Base-by-base conservation (phyloP, 306 rosid genomes). In the Alnus glutinosa region DNA sequence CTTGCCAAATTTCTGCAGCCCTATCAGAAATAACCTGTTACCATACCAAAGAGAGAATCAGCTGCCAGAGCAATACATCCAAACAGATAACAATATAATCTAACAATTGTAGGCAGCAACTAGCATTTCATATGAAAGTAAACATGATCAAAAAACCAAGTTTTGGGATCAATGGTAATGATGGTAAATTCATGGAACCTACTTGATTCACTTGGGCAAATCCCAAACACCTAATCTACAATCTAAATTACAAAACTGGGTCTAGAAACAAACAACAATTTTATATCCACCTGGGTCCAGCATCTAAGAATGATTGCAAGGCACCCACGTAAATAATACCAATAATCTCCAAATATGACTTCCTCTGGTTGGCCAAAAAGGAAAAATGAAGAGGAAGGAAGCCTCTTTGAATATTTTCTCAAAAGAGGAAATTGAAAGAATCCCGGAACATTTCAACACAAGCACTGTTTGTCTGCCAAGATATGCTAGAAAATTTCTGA, bases 1-100 rank as follows among this genome's bases (percentile, higher is more conserved):
- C 86, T 87, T 94, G 0, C 98, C 98, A 55, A 71, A 94, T 77
- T 80, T 81, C 11, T 71, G 66, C 1, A 94, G 87, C 80, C 98
- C 98, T 46, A 84, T 46, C 0, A 94, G 91, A 72, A 94, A 94
- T 50, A 87, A 16, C 88, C 98, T 94, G 88, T 73, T 15, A 73
- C 16, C 74, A 0, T 16, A 32, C 15, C 11, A 14, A 32, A 7
- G 10, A 23, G 2, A 9, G 44, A 55, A 51, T 77, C 76, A 81
- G 61, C 42, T 5, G 44, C 62, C 58, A 55, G 3, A 52, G 49
- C 13, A 15, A 15, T 16, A 23, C 8, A 47, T 32, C 28, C 44
- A 46, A 52, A 32, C 16, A 37, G 13, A 68, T 4, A 42, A 19
- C 72, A 18, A 39, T 15, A 15, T 23, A 64, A 64, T 64, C 48